Conservation (phyloP, 1,139 yeast genomes). For the Zygoascus sp. region DNA sequence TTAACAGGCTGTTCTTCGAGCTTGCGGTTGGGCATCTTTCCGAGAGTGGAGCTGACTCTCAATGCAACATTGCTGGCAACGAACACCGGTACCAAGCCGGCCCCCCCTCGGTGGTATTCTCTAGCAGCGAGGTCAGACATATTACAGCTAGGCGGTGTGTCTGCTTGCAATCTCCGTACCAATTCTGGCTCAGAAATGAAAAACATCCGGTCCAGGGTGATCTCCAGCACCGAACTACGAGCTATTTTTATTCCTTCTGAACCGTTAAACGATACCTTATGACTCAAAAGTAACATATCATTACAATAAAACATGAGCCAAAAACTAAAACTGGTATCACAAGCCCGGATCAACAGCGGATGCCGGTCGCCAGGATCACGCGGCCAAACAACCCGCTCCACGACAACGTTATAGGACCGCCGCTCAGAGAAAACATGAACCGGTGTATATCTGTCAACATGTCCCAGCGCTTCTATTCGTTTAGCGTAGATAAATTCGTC, state of each 20-base stretch:
- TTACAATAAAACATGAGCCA: conserved; percentile 4
- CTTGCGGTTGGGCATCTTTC: background rate
- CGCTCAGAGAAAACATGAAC: conserved; percentile 2
- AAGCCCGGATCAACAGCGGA: conserved; percentile 1
- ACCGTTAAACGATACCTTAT: background rate
- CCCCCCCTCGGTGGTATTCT: background rate
- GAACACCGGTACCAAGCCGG: conserved; percentile 6
- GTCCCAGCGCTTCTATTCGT: conserved; percentile 5
- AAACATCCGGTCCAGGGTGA: conserved; percentile 9
- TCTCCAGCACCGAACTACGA: conserved; percentile 6
- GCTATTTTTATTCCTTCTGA: background rate
- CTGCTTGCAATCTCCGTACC: background rate
- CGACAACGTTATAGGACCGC: conserved; percentile 2
- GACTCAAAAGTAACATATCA: background rate
- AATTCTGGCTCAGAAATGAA: background rate
- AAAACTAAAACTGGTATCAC: background rate
- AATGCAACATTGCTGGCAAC: background rate
- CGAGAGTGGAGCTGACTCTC: background rate
- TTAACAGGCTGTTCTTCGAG: background rate
- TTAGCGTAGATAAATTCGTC: conserved; percentile 4
- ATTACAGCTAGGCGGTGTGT: background rate
- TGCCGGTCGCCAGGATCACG: background rate
- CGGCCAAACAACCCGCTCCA: background rate
- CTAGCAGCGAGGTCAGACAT: conserved; percentile 7
- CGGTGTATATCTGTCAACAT: background rate